phyloP scores from a whole-genome alignment of 2,329 filamentous ascomycete genomes.

The Purpureocillium lavendulum region DNA sequence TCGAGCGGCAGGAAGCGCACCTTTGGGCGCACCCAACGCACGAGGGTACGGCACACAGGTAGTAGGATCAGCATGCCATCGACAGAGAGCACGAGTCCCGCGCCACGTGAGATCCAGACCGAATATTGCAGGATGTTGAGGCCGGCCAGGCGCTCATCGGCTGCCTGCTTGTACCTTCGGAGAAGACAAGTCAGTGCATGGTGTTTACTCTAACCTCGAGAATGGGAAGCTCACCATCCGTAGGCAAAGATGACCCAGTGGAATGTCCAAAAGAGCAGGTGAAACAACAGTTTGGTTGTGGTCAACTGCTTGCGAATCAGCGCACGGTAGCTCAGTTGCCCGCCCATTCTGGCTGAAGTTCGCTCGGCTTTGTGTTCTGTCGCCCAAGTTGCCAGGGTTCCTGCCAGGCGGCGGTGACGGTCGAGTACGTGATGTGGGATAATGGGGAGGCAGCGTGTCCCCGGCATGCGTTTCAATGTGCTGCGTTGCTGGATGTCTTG shows the following conservation, averaged over 20 bases:
- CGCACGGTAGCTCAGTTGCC: conserved; percentile 32
- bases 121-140: conserved; percentile 80
- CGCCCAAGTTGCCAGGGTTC: too few relatives aligned
- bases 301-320: conserved; percentile 58
- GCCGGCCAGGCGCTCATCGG: conserved; percentile 58
- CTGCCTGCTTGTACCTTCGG: conserved; percentile 77
- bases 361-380: too few relatives aligned
- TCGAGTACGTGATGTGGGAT: conserved; percentile 26
- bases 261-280: conserved; percentile 70
- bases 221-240: conserved; percentile 59
- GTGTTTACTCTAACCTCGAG: neutral
- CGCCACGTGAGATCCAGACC: conserved; percentile 93
- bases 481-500: too few relatives aligned
- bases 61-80: conserved; percentile 84
- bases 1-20: conserved; percentile 85
- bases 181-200: neutral
- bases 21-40: conserved; percentile 80
- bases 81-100: conserved; percentile 74
- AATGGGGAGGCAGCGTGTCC: conserved; percentile 40
- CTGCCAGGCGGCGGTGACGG: too few relatives aligned
- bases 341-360: conserved; percentile 23
- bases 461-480: too few relatives aligned
- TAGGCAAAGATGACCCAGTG: conserved; percentile 73
- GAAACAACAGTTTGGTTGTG: conserved; percentile 65
- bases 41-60: conserved; percentile 87